Evolutionary conservation across 371 early-diverging fungal species (phyloP).

Genomic region (Mucor sp.): DNA sequence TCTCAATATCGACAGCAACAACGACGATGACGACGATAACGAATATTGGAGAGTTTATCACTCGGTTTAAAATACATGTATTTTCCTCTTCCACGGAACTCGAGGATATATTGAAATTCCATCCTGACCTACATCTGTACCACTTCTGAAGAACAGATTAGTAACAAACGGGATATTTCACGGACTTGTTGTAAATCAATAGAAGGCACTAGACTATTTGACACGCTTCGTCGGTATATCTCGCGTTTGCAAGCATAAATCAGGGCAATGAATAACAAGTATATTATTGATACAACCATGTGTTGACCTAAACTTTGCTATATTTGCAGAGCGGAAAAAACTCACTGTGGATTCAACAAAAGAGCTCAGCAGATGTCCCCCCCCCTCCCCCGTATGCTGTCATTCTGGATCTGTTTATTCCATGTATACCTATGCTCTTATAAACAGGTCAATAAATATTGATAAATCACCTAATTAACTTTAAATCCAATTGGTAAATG

Average conservation of each 20-base stretch:
- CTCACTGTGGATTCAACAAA: neutral
- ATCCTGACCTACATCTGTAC: neutral
- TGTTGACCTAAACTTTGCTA: neutral
- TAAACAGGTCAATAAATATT: neutral
- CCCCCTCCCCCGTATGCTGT: neutral
- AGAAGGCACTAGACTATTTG: neutral
- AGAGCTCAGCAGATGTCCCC: neutral
- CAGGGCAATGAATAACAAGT: neutral
- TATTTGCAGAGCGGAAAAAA: neutral
- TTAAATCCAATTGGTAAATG: neutral
- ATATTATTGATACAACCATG: neutral
- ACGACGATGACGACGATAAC: neutral
- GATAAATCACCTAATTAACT: neutral
- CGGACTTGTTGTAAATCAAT: neutral
- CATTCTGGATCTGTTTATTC: neutral
- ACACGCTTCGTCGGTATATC: neutral
- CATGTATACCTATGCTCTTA: neutral
- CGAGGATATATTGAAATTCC: neutral
- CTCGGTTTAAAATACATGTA: neutral
- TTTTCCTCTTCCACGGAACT: neutral
- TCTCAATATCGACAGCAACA: neutral
- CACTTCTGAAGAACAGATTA: neutral
- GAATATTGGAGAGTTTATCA: neutral
- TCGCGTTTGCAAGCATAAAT: neutral
- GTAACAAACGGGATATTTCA: neutral